Base-by-base conservation (phyloP, 1,284 basidiomycete genomes). In the Irpex lacteus region DNA sequence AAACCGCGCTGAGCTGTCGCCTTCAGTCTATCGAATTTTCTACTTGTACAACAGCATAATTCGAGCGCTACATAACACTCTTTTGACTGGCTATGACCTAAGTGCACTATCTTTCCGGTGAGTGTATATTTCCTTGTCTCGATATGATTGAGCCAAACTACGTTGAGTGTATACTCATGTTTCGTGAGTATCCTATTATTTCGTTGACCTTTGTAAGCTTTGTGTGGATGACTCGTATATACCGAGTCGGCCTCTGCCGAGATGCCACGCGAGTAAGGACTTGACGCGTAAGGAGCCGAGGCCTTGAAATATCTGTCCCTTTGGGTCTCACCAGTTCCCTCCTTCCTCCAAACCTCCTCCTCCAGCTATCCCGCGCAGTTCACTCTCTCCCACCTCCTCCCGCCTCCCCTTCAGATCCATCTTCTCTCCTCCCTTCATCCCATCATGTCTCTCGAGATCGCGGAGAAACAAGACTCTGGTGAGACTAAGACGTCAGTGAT, bases 361-460 rank as follows among this genome's bases (percentile, higher is more conserved):
- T 56, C 54, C 7, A 56, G 9, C 13, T 32, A 7, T 8, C 54
- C 32, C 54, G 32, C 34, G 9, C 54, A 21, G 32, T 36, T 8
- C 54, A 37, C 32, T 26, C 54, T 56, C 54, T 26, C 13, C 54
- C 71, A 60, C 57, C 64, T 37, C 64, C 68, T 61, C 63, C 67
- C 72, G 70, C 69, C 63, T 68, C 70, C 68, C 72, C 70, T 67
- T 70, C 68, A 69, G 68, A 70, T 72, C 70, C 71, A 68, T 70
- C 71, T 74, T 70, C 67, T 67, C 70, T 65, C 70, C 73, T 71
- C 67, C 70, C 70, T 72, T 69, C 61, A 68, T 68, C 71, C 68
- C 70, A 71, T 70, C 77, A 89, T 90, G 88, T 82, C 87, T 75
- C 82, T 86, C 78, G 87, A 86, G 75, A 82, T 83, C 69, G 76